phyloP scores from a whole-genome alignment of 1,284 basidiomycete species.

The Albatrellus sp. region DNA sequence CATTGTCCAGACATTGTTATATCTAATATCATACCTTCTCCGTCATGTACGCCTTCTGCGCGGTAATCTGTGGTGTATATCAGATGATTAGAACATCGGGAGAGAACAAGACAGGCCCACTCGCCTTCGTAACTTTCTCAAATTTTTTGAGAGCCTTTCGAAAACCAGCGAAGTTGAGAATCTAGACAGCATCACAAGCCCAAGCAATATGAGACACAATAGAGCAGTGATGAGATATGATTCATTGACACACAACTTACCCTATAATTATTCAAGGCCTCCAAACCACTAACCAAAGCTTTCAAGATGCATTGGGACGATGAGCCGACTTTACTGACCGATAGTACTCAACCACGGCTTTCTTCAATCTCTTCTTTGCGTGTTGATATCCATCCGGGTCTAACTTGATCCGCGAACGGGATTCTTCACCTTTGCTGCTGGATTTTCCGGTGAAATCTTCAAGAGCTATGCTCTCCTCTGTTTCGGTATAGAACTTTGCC shows the following conservation, averaged over 20 bases:
- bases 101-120: constrained; percentile 4
- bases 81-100: background rate
- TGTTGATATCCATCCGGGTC: constrained; percentile 74
- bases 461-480: too few relatives aligned
- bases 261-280: constrained; percentile 79
- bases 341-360: constrained; percentile 80
- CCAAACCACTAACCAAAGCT: constrained; percentile 29
- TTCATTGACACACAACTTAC: constrained; percentile 28
- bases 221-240: background rate
- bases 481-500: background rate
- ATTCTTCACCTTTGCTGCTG: background rate
- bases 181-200: constrained; percentile 26
- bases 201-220: background rate
- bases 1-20: too few relatives aligned
- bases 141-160: constrained; percentile 91
- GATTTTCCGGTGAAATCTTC: background rate
- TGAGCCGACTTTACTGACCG: constrained; percentile 18
- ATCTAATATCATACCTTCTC: constrained; percentile 34
- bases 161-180: constrained; percentile 84
- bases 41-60: constrained; percentile 62
- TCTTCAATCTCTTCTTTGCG: constrained; percentile 75
- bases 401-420: constrained; percentile 6
- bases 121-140: constrained; percentile 70
- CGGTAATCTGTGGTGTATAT: constrained; percentile 30
- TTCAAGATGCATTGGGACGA: background rate